Conservation (phyloP, 176 grass and related monocot species). For the Thinopyrum elongatum region DNA sequence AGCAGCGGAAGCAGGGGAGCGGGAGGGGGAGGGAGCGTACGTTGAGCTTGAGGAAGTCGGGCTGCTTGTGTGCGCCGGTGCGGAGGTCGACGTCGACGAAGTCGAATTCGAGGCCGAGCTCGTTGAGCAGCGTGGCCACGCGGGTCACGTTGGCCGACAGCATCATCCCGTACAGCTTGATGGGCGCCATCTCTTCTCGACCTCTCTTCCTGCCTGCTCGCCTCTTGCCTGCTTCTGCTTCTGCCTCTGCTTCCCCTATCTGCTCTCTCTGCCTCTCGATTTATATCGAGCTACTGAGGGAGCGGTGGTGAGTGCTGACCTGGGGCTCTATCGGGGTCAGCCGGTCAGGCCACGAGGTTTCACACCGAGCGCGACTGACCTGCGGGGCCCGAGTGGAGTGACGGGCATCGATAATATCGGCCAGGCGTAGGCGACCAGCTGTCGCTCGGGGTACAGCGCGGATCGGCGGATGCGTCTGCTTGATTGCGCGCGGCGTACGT, state of each 20-base stretch:
- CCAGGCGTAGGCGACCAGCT: too few relatives aligned
- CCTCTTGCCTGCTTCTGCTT: too few relatives aligned
- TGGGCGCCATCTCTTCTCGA: conserved; percentile 46
- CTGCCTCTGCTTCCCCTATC: too few relatives aligned
- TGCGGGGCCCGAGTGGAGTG: not conserved
- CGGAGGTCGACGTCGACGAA: conserved; percentile 72
- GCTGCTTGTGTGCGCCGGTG: conserved; percentile 71
- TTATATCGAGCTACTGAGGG: not conserved
- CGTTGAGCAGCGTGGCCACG: conserved; percentile 55
- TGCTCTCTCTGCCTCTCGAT: not conserved
- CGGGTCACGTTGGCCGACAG: conserved; percentile 62
- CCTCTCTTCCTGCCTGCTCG: too few relatives aligned
- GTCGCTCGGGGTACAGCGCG: too few relatives aligned
- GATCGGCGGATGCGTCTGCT: too few relatives aligned
- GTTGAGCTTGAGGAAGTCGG: conserved; percentile 79
- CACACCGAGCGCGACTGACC: not conserved
- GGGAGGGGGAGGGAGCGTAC: not conserved
- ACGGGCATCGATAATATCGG: not conserved
- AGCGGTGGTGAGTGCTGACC: not conserved
- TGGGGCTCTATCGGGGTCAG: not conserved
- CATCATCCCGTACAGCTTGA: conserved; percentile 66
- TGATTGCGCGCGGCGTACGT: too few relatives aligned
- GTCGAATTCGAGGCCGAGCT: conserved; percentile 76
- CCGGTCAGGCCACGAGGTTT: not conserved
- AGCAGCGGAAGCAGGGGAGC: not conserved